Conservation (phyloP, 257 asterid genomes). For the Scutellaria baicalensis region DNA sequence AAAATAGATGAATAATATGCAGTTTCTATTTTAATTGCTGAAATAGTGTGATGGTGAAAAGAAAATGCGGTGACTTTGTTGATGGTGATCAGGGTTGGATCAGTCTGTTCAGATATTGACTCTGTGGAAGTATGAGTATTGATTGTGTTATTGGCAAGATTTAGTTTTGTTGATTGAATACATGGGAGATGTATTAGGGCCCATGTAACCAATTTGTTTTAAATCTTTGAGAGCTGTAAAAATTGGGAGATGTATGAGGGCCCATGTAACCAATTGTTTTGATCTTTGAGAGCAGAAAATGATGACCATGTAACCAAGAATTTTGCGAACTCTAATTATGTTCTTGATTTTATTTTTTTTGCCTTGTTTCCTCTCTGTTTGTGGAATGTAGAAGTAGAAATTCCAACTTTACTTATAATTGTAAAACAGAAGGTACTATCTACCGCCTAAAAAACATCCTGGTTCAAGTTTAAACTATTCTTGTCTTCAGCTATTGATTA, state of each 20-base stretch:
- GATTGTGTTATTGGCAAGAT: background rate
- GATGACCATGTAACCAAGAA: background rate
- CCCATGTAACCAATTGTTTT: too few relatives aligned
- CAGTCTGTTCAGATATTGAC: background rate
- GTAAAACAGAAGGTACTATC: background rate
- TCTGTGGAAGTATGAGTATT: background rate
- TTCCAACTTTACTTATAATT: background rate
- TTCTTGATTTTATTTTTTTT: too few relatives aligned
- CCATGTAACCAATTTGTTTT: background rate
- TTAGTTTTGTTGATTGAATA: background rate
- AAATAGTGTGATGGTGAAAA: background rate
- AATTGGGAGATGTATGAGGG: too few relatives aligned
- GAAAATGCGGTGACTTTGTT: background rate
- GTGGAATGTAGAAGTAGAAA: background rate
- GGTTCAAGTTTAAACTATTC: background rate
- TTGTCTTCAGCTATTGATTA: slow-evolving; percentile 7
- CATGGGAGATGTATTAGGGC: background rate
- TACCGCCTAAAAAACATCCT: background rate
- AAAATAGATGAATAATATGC: background rate
- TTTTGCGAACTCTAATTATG: background rate
- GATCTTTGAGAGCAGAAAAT: background rate
- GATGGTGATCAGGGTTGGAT: background rate
- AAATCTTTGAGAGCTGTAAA: too few relatives aligned
- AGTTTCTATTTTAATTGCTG: background rate
- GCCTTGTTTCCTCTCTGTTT: background rate